Evolutionary conservation across 345 rosid genomes (phyloP), one percentile per base, ranked within the genome.

Genomic region (Syzygium oleosum): DNA sequence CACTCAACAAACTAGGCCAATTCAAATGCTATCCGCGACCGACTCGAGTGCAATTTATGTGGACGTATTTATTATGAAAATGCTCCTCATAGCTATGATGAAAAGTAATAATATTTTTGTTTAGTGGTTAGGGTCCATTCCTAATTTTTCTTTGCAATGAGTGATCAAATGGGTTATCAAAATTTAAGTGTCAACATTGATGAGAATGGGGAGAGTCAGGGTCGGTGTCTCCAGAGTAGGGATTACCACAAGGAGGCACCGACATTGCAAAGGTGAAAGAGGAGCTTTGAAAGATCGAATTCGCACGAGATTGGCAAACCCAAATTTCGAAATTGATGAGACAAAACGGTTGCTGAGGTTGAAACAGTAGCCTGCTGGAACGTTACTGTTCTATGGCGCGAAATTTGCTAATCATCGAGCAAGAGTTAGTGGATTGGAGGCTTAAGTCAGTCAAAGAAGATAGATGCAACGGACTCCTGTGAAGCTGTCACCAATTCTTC

Each of bases 341-440:
- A 51, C 87, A 84, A 92, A 87, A 77, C 17, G 86, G 38, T 58
- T 87, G 84, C 58, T 86, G 46, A 77, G 87, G 87, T 91, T 91
- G 21, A 90, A 91, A 86, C 90, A 91, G 41, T 91, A 92, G 22
- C 94, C 93, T 54, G 92, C 88, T 65, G 90, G 91, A 25, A 90
- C 88, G 41, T 93, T 91, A 25, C 84, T 93, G 51, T 91, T 92
- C 90, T 93, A 88, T 55, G 90, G 93, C 52, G 91, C 93, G 17
- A 93, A 94, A 87, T 87, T 94, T 23, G 90, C 85, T 94, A 89
- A 93, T 92, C 85, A 94, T 93, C 5, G 95, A 93, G 93, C 93
- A 90, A 56, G 93, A 92, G 89, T 88, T 92, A 87, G 88, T 88
- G 88, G 91, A 88, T 58, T 91, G 93, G 29, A 92, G 91, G 85